These are phyloP conservation scores for Massariosphaeria phaeospora DNA, from an alignment of 495 filamentous ascomycete species.

Conservation along the genomic window DNA sequence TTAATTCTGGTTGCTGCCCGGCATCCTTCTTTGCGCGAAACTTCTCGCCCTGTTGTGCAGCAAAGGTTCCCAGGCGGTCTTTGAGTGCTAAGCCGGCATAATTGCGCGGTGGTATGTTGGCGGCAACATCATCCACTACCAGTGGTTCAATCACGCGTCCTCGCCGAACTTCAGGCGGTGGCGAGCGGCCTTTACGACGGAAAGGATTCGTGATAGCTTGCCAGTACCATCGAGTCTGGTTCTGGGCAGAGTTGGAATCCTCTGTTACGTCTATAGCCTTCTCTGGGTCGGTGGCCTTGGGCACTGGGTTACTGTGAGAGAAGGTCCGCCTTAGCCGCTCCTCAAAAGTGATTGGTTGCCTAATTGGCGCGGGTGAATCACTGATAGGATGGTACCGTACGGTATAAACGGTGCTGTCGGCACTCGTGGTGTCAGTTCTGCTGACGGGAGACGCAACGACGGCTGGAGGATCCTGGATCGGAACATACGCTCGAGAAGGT, in stretches of 20 bases:
- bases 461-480: slow-evolving; percentile 52
- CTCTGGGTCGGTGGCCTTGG: slow-evolving; percentile 14
- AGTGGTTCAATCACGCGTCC: slow-evolving; percentile 38
- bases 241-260: neutral
- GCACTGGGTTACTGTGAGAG: neutral
- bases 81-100: slow-evolving; percentile 38
- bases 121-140: slow-evolving; percentile 15
- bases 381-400: slow-evolving; percentile 75
- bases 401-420: slow-evolving; percentile 78
- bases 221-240: slow-evolving; percentile 40
- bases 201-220: slow-evolving; percentile 51
- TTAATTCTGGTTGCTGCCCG: slow-evolving; percentile 36
- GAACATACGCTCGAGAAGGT: slow-evolving; percentile 6
- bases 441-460: slow-evolving; percentile 67
- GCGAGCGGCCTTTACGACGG: slow-evolving; percentile 48
- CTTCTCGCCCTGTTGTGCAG: slow-evolving; percentile 39
- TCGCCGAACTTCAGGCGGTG: slow-evolving; percentile 53
- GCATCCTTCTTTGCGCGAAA: slow-evolving; percentile 31
- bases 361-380: slow-evolving; percentile 48
- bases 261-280: slow-evolving; percentile 21
- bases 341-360: neutral
- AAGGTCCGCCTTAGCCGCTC: neutral
- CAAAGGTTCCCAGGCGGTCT: slow-evolving; percentile 37
- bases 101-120: slow-evolving; percentile 34
- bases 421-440: slow-evolving; percentile 70